Evolutionary conservation across 208 protist genomes (phyloP).

Genomic region (Leishmania tropica): DNA sequence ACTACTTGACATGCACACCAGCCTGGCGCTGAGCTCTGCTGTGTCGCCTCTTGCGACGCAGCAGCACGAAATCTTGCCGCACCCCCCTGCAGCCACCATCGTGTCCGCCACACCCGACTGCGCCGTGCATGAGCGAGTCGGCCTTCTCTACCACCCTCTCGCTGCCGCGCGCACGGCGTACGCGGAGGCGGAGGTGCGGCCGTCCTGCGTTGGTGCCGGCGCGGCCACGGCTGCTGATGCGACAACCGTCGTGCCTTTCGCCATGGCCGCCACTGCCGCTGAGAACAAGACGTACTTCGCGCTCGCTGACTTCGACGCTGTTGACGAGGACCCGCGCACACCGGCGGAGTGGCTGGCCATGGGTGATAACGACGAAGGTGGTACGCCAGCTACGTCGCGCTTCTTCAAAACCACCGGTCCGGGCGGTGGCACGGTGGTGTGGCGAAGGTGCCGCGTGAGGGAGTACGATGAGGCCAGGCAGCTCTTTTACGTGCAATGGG

Average conservation of each 20-base stretch:
- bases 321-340: conserved; percentile 63
- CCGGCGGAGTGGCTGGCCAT: conserved; percentile 85
- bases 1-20: conserved; percentile 6
- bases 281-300: conserved; percentile 60
- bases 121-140: conserved; percentile 59
- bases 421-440: conserved; percentile 39
- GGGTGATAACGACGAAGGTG: conserved; percentile 40
- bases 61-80: conserved; percentile 1
- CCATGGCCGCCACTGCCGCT: neutral
- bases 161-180: conserved; percentile 70
- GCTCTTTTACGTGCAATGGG: conserved; percentile 81
- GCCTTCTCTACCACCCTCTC: conserved; percentile 62
- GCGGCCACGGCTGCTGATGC: conserved; percentile 8
- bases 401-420: conserved; percentile 56
- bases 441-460: conserved; percentile 74
- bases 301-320: conserved; percentile 90
- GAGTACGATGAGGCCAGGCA: conserved; percentile 65
- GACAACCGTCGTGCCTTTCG: neutral
- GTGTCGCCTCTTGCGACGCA: neutral
- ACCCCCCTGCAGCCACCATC: conserved; percentile 3
- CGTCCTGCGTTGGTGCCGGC: conserved; percentile 1
- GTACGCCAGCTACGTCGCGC: conserved; percentile 83
- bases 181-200: conserved; percentile 58
- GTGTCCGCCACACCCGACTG: conserved; percentile 5
- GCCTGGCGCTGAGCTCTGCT: neutral